Evolutionary conservation across 1,284 basidiomycete species (phyloP).

Genomic region (Pyrrhoderma lamaoense): DNA sequence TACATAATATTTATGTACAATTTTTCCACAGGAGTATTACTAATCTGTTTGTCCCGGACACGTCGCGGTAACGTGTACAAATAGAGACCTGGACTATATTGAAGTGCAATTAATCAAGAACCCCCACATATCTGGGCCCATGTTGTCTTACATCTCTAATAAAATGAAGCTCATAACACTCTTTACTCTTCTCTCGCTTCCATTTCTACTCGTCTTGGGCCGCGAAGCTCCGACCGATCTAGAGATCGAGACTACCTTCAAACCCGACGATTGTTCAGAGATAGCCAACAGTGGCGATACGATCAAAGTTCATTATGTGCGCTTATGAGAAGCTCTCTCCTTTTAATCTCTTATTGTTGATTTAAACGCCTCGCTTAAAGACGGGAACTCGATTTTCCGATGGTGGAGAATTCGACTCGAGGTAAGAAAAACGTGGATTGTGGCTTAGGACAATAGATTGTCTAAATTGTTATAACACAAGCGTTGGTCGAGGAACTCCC

Average conservation of each 20-base stretch:
- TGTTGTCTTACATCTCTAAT: not conserved
- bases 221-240: constrained; percentile 47
- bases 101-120: not conserved
- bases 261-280: constrained; percentile 50
- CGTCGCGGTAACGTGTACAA: too few species aligned
- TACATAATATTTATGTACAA: too few species aligned
- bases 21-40: too few species aligned
- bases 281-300: constrained; percentile 59
- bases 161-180: constrained; percentile 42
- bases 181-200: constrained; percentile 24
- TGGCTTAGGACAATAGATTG: not conserved
- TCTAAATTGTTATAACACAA: constrained; percentile 24
- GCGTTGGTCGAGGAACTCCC: constrained; percentile 59
- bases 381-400: constrained; percentile 68
- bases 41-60: too few species aligned
- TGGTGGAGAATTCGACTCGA: constrained; percentile 80
- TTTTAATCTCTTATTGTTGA: not conserved
- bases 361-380: constrained; percentile 29
- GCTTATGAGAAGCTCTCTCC: constrained; percentile 25
- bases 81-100: too few species aligned
- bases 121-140: not conserved
- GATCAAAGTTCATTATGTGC: constrained; percentile 73
- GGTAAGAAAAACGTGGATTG: constrained; percentile 38
- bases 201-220: constrained; percentile 33
- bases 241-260: constrained; percentile 50